Evolutionary conservation across 2,329 filamentous ascomycete genomes (phyloP), one percentile per base, ranked within the genome.

Genomic region (Cercospora nicotianae): DNA sequence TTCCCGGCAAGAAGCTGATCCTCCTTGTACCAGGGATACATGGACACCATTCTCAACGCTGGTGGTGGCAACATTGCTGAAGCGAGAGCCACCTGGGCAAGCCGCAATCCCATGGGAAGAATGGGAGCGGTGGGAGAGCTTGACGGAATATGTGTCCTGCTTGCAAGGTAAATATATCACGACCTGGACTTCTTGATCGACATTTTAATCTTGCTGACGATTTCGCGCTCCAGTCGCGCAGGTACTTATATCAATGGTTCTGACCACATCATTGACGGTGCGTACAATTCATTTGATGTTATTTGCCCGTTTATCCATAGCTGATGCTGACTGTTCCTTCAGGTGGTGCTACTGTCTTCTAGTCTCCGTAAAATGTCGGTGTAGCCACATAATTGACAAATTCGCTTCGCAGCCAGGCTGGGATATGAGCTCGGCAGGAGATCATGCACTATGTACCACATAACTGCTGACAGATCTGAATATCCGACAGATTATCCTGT

Each of bases 41-140:
- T 93, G 87, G 90, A 92, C 73, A 92, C 90, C 0, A 86, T 91
- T 12, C 79, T 93, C 59, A 93, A 92, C 74, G 78, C 77, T 23
- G 79, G 79, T 1, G 75, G 72, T 1, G 79, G 78, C 1, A 75
- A 72, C 30, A 72, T 80, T 33, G 72, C 72, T n/a, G 72, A 77
- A 55, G 77, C 77, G 67, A 70, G 79, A 57, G 69, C 70, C 28
- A 73, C 66, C 1, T 80, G 79, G 79, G 73, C 74, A 18, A 70
- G 61, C 7, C 69, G 77, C 45, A 80, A 80, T 69, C 79, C 79
- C 18, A 79, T 79, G 76, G 79, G 79, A 0, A 73, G 79, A 53
- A 80, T 80, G 79, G 79, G 79, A 3, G 72, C 73, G 42, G 74
- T 79, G 45, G 75, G 74, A 1, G 79, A 80, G 72, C 61, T 80